Percentiles rank a stretch among this genome's conserved stretches.
phyloP scores from a whole-genome alignment of 352 stramenopile genomes.

The Globisporangium ultimum region DNA sequence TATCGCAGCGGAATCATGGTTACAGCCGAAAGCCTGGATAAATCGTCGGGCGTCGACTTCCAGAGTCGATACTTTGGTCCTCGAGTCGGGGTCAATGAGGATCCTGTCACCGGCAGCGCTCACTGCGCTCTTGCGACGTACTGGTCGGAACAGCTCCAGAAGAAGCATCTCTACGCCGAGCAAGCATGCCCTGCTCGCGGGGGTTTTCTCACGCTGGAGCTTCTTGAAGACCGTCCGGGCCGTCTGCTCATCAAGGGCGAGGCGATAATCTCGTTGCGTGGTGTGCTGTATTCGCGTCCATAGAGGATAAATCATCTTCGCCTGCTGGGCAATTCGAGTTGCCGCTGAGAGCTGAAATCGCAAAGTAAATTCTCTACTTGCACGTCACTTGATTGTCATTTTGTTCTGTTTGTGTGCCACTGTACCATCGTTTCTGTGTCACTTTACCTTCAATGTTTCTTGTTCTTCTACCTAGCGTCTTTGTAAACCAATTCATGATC shows the following conservation, averaged over 20 bases:
- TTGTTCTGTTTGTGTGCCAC: too few relatives aligned
- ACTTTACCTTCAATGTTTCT: neutral
- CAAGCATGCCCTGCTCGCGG: conserved; percentile 42
- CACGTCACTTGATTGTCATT: too few relatives aligned
- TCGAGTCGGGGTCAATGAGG: conserved; percentile 86
- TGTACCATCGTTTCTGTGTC: neutral
- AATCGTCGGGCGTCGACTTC: conserved; percentile 32
- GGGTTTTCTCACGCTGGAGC: conserved; percentile 36
- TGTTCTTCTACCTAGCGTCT: neutral
- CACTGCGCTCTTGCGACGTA: conserved; percentile 89
- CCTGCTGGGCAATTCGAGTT: too few relatives aligned
- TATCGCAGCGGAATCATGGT: conserved; percentile 27
- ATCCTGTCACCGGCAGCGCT: conserved; percentile 91
- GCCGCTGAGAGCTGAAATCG: too few relatives aligned
- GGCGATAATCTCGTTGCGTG: conserved; percentile 26
- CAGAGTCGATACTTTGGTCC: conserved; percentile 88
- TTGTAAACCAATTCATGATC: conserved; percentile 17
- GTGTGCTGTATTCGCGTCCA: conserved; percentile 13
- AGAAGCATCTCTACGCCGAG: conserved; percentile 36
- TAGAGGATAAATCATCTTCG: neutral
- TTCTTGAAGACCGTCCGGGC: conserved; percentile 22
- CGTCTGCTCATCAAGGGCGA: conserved; percentile 51
- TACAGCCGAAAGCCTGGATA: conserved; percentile 20
- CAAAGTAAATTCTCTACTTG: too few relatives aligned
- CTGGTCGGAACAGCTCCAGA: conserved; percentile 55